Evolutionary conservation across 1,139 yeast species (phyloP), one percentile per base, ranked within the genome.

Genomic region (Scheffersomyces quercinus): DNA sequence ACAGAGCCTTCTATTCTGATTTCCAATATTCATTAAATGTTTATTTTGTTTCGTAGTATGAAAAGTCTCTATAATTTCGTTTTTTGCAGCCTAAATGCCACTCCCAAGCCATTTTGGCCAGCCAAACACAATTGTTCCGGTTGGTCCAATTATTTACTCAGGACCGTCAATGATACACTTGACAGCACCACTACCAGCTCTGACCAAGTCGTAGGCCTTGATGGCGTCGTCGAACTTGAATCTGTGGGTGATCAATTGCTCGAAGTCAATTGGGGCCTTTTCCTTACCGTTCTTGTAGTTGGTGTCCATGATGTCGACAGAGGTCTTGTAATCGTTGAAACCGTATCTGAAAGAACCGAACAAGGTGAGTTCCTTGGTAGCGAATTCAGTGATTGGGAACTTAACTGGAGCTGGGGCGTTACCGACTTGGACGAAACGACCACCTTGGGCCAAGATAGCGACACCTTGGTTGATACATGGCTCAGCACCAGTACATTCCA

Each of bases 311-410:
- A 89, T 74, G 36, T 79, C 78, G 35, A 89, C 89, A 2, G 95
- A 82, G 38, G 84, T 81, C 53, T 79, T 77, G 72, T 88, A 89
- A 64, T 88, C 96, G 50, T 88, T 85, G 52, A 76, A 83, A 43
- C 83, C 82, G 67, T 90, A 90, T 64, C 97, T 81, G 76, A 88
- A 89, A 48, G 85, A 81, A 32, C 95, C 96, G 59, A 77, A 82
- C 58, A 88, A 68, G 0, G 77, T 73, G 55, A 87, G 65, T 62
- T 89, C 96, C 60, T 83, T 85, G 50, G 81, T 80, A 29, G 84
- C 80, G 52, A 88, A 72, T 49, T 79, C 83, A 35, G 87, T 80
- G 58, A 89, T 81, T 45, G 96, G 96, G 75, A 89, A 83, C 43
- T 70, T 70, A 45, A 85, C 81, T 46, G 76, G 71, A 38, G 82